A percentile compares a stretch with the other conserved stretches of the same genome.
phyloP scores from a whole-genome alignment of 176 grass and related monocot species.

The Zoysia japonica region DNA sequence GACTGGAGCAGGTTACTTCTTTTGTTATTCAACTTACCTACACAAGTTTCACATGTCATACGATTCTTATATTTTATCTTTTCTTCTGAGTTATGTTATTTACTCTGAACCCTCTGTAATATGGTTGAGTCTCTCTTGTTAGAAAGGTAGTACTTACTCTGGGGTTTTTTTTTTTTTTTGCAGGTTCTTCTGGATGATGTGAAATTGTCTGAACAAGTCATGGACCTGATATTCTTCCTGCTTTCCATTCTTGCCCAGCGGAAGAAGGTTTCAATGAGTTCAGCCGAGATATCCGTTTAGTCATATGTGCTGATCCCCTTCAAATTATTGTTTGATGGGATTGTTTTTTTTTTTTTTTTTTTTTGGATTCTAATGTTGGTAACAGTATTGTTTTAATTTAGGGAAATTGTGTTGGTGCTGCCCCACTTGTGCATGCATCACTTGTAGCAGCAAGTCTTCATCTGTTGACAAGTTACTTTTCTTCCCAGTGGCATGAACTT shows the following conservation, averaged over 20 bases:
- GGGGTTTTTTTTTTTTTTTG: slow-evolving; percentile 24
- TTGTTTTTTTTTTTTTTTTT: no score
- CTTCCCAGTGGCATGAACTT: slow-evolving; percentile 88
- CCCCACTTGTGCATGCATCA: slow-evolving; percentile 69
- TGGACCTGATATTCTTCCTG: slow-evolving; percentile 83
- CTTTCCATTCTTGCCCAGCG: slow-evolving; percentile 74
- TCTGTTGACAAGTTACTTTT: slow-evolving; percentile 81
- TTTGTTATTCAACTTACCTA: not conserved
- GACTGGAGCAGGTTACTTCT: slow-evolving; percentile 79
- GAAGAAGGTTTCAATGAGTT: slow-evolving; percentile 65
- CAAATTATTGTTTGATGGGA: slow-evolving; percentile 15
- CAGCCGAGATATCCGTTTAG: slow-evolving; percentile 21
- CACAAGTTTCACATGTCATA: not conserved
- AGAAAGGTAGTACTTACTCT: no score
- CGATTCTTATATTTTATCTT: slow-evolving; percentile 14
- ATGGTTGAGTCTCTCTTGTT: not conserved
- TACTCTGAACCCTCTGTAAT: not conserved
- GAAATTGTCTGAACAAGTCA: slow-evolving; percentile 86
- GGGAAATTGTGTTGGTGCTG: slow-evolving; percentile 58
- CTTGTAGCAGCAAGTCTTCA: slow-evolving; percentile 79
- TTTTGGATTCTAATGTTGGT: slow-evolving; percentile 38
- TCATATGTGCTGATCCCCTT: slow-evolving; percentile 12
- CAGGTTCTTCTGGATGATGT: slow-evolving; percentile 90
- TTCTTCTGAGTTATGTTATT: slow-evolving; percentile 1
- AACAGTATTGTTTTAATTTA: slow-evolving; percentile 53